A percentile compares a stretch with the other conserved stretches of the same genome.
phyloP scores from a whole-genome alignment of 306 rosid species.

The Macrotyloma uniflorum region DNA sequence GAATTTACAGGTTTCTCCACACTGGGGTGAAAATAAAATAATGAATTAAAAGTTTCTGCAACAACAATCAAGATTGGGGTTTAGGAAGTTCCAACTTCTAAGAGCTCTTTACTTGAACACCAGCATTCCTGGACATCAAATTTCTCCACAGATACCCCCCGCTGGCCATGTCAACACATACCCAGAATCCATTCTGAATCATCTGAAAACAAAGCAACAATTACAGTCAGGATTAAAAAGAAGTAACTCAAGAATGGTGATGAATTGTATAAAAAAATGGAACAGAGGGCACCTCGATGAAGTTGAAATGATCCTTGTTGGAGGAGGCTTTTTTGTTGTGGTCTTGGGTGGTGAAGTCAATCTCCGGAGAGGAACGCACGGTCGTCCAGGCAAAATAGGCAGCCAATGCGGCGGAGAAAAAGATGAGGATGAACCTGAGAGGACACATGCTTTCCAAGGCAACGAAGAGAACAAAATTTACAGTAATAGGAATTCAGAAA shows the following conservation, averaged over 20 bases:
- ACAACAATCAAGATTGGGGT: neutral
- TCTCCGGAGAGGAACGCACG: constrained; percentile 45
- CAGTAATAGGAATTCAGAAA: neutral
- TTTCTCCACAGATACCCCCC: constrained; percentile 81
- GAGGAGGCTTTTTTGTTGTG: constrained; percentile 16
- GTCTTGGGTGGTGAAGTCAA: constrained; percentile 8
- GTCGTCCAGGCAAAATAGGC: constrained; percentile 73
- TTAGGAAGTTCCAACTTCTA: constrained; percentile 12
- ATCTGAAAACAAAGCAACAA: constrained; percentile 44
- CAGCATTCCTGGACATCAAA: constrained; percentile 43
- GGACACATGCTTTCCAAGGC: constrained; percentile 63
- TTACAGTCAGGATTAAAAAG: neutral
- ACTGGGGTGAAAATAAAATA: neutral
- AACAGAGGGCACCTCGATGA: constrained; percentile 43
- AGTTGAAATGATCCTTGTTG: constrained; percentile 27
- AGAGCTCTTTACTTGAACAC: constrained; percentile 34
- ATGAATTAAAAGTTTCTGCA: constrained; percentile 28
- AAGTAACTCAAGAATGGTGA: neutral
- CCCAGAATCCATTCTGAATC: constrained; percentile 63
- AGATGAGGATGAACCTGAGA: constrained; percentile 71
- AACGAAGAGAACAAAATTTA: neutral
- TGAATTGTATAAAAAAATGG: neutral
- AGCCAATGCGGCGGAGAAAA: constrained; percentile 68
- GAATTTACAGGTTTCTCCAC: constrained; percentile 28
- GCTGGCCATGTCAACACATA: constrained; percentile 77